phyloP scores from a whole-genome alignment of 2,329 filamentous ascomycete genomes.

The Leptodontidium sp. region DNA sequence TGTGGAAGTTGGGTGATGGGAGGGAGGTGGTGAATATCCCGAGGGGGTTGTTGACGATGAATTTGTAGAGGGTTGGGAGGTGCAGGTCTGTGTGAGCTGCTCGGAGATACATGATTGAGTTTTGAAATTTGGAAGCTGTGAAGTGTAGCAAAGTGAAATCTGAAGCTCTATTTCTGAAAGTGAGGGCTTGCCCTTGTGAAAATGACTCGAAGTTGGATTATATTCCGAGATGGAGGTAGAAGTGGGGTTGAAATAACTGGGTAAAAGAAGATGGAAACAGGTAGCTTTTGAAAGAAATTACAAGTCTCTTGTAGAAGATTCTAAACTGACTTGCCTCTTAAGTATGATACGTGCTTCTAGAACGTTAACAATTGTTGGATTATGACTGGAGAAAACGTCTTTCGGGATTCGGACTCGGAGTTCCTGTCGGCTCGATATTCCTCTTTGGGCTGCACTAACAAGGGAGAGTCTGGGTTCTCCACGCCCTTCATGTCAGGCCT shows the following conservation, averaged over 20 bases:
- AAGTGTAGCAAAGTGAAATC: neutral
- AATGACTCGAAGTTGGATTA: constrained; percentile 1
- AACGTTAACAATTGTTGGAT: neutral
- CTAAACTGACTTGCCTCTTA: neutral
- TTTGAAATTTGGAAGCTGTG: neutral
- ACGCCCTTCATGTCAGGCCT: constrained; percentile 8
- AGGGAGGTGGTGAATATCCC: constrained; percentile 71
- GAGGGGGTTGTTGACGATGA: constrained; percentile 67
- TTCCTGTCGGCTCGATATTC: constrained; percentile 6
- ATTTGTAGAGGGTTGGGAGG: constrained; percentile 57
- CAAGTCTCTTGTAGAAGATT: neutral
- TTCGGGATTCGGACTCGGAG: constrained; percentile 5
- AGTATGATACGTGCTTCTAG: neutral
- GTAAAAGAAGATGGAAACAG: neutral
- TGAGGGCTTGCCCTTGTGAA: neutral
- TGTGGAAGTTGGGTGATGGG: constrained; percentile 54
- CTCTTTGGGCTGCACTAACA: neutral
- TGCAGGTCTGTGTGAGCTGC: constrained; percentile 59
- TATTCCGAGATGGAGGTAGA: neutral
- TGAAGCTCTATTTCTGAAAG: neutral
- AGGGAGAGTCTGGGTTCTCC: neutral
- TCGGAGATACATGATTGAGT: constrained; percentile 64
- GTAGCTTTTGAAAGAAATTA: neutral
- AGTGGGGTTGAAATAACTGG: neutral
- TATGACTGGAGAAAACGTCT: neutral